phyloP scores from a whole-genome alignment of 2,329 filamentous ascomycete genomes.

The Triangularia verruculosa region DNA sequence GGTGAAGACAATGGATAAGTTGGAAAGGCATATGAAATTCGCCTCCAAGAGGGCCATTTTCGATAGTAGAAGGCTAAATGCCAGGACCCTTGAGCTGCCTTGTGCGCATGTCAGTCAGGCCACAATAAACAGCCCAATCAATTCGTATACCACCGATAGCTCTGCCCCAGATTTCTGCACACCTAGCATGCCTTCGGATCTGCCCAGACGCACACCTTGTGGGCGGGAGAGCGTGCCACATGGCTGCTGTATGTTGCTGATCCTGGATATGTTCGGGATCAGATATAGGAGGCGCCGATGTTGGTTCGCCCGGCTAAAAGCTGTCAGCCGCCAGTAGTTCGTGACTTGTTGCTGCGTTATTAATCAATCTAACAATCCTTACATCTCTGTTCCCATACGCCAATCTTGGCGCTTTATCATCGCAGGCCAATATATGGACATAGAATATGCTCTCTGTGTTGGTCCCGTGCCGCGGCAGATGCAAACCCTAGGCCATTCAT shows the following conservation, averaged over 20 bases:
- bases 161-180: background rate
- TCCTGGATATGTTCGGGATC: slow-evolving; percentile 2
- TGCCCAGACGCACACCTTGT: background rate
- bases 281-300: background rate
- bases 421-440: background rate
- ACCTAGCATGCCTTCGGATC: background rate
- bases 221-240: background rate
- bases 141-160: background rate
- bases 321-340: background rate
- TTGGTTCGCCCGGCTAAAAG: slow-evolving; percentile 18
- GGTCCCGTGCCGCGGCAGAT: slow-evolving; percentile 11
- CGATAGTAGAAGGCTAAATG: slow-evolving; percentile 17
- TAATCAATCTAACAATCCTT: slow-evolving; percentile 13
- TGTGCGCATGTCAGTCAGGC: background rate
- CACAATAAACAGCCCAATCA: slow-evolving; percentile 1
- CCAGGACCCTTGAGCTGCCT: background rate
- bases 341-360: slow-evolving; percentile 1
- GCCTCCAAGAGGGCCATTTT: background rate
- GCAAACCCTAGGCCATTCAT: background rate
- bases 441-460: background rate
- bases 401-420: background rate
- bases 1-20: slow-evolving; percentile 20
- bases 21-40: slow-evolving; percentile 8
- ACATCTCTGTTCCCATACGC: slow-evolving; percentile 4
- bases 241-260: background rate